Conservation (phyloP, 2,329 filamentous ascomycete species). For the Calonectria ilicicola region DNA sequence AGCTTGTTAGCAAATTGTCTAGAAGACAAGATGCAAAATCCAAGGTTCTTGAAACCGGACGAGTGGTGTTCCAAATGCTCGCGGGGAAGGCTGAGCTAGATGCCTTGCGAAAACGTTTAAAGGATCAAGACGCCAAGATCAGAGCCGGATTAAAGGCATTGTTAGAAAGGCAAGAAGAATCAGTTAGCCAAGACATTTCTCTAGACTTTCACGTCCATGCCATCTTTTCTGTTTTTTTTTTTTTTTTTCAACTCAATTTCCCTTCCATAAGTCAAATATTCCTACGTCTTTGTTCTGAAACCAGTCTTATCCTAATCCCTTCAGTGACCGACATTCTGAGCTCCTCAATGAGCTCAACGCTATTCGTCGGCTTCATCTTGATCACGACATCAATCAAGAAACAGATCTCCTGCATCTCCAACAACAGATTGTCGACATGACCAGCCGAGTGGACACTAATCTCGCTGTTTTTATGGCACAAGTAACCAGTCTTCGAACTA, state of each 20-base stretch:
- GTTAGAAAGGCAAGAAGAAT: neutral
- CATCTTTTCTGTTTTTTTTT: neutral
- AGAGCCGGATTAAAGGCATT: neutral
- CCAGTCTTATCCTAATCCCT: neutral
- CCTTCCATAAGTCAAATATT: neutral
- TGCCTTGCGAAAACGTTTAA: neutral
- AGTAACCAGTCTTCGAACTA: neutral
- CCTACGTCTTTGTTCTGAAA: neutral
- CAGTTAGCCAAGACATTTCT: neutral
- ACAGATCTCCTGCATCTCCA: neutral
- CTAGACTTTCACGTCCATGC: neutral
- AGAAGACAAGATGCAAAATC: neutral
- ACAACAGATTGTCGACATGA: neutral
- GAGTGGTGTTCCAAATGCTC: neutral
- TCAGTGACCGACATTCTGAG: neutral
- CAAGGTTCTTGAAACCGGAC: neutral
- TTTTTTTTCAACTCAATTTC: neutral
- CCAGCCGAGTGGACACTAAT: neutral
- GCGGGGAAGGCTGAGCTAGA: neutral
- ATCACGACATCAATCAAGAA: neutral
- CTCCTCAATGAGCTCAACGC: neutral
- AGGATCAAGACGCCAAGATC: neutral
- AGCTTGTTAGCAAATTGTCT: neutral
- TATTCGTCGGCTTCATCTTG: neutral
- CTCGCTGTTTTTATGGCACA: neutral